Conservation (phyloP, 2,329 filamentous ascomycete genomes). For the Hyphodiscus sp. region DNA sequence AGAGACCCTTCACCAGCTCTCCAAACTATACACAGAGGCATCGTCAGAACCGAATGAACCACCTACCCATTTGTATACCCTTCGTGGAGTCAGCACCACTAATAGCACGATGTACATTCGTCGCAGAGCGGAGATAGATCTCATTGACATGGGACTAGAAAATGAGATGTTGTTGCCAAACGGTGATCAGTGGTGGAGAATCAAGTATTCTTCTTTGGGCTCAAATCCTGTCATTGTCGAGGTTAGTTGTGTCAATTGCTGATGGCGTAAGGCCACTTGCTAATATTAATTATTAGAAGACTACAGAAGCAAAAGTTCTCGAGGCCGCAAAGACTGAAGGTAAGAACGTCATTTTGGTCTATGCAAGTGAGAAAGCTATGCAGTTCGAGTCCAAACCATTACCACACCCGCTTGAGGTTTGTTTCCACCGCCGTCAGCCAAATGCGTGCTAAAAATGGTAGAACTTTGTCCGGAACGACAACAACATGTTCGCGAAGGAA, state of each 20-base stretch:
- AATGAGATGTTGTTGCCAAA: conserved; percentile 16
- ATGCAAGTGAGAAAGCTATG: conserved; percentile 46
- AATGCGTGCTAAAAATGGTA: conserved; percentile 24
- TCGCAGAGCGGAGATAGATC: conserved; percentile 35
- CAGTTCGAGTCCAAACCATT: conserved; percentile 26
- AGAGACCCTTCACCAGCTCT: conserved; percentile 31
- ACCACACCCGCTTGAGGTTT: conserved; percentile 34
- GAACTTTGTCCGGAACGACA: conserved; percentile 45
- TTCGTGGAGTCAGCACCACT: conserved; percentile 45
- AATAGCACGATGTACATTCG: conserved; percentile 46
- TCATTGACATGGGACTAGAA: conserved; percentile 37
- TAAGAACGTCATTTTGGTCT: conserved; percentile 43
- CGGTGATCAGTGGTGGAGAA: conserved; percentile 50
- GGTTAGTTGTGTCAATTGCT: conserved; percentile 32
- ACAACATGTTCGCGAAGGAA: conserved; percentile 45
- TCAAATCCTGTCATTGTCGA: conserved; percentile 41
- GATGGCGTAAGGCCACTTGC: background rate
- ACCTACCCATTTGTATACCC: conserved; percentile 35
- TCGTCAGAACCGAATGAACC: conserved; percentile 19
- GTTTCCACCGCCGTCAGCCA: conserved; percentile 7
- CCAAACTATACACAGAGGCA: conserved; percentile 33
- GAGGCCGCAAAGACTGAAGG: conserved; percentile 42
- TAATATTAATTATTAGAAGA: conserved; percentile 35
- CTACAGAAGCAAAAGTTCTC: conserved; percentile 39
- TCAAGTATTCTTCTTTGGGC: conserved; percentile 37